Conservation (phyloP, 495 filamentous ascomycete species). For the Stereocaulon alpinum region DNA sequence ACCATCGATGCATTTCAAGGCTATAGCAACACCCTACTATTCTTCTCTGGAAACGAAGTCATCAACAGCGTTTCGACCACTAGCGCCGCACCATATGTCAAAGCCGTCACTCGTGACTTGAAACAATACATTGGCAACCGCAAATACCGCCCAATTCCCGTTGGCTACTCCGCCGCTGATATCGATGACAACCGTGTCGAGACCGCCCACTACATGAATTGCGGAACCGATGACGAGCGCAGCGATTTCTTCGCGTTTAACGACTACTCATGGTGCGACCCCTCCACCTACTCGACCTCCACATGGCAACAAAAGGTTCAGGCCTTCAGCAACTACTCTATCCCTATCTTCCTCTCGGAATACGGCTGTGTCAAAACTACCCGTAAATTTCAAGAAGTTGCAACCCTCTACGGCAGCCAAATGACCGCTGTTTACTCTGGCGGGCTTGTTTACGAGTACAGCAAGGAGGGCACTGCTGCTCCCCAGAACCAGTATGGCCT, state of each 20-base stretch:
- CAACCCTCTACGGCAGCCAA: slow-evolving; percentile 64
- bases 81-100: slow-evolving; percentile 71
- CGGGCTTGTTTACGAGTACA: slow-evolving; percentile 93
- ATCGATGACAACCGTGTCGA: slow-evolving; percentile 69
- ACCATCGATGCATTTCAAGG: slow-evolving; percentile 81
- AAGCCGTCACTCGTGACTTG: slow-evolving; percentile 88
- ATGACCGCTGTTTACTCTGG: slow-evolving; percentile 95
- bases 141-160: slow-evolving; percentile 70
- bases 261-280: slow-evolving; percentile 95
- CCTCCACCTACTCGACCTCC: slow-evolving; percentile 61
- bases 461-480: slow-evolving; percentile 53
- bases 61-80: slow-evolving; percentile 78
- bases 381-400: slow-evolving; percentile 73
- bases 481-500: slow-evolving; percentile 52
- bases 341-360: slow-evolving; percentile 92
- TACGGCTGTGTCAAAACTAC: slow-evolving; percentile 79
- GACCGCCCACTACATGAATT: slow-evolving; percentile 91
- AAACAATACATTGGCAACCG: slow-evolving; percentile 68
- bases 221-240: slow-evolving; percentile 73
- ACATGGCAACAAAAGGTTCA: slow-evolving; percentile 90
- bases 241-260: slow-evolving; percentile 97
- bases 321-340: slow-evolving; percentile 79
- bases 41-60: slow-evolving; percentile 96
- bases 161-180: slow-evolving; percentile 79
- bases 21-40: slow-evolving; percentile 83